phyloP scores from a whole-genome alignment of 1,284 basidiomycete genomes.

The Melampsora occidentalis region DNA sequence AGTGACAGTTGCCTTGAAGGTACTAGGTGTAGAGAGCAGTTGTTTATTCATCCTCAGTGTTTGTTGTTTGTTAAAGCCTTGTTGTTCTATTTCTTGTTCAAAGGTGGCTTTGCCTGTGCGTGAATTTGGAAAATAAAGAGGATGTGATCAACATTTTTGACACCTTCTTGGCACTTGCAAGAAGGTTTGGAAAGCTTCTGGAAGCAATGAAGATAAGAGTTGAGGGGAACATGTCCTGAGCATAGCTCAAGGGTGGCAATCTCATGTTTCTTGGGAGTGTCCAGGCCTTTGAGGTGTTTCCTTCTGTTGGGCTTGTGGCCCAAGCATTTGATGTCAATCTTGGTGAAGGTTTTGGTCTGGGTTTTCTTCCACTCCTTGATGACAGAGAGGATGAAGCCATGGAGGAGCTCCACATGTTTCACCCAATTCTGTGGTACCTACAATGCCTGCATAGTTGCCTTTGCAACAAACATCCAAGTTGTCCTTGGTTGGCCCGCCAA shows the following conservation, averaged over 20 bases:
- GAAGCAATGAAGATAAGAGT: neutral
- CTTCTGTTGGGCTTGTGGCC: neutral
- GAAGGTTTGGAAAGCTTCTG: neutral
- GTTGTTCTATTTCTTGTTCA: no score
- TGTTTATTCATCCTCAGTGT: no score
- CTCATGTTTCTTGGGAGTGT: neutral
- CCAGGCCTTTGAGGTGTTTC: neutral
- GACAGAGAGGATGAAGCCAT: no score
- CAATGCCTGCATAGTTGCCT: no score
- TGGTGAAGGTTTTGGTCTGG: neutral
- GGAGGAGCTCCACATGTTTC: no score
- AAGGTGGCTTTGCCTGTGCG: no score
- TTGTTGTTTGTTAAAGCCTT: no score
- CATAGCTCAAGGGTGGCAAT: neutral
- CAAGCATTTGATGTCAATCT: neutral
- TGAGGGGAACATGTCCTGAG: conserved; percentile 7
- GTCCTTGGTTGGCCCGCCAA: no score
- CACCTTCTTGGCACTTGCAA: neutral
- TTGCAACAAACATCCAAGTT: no score
- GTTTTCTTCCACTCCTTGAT: neutral
- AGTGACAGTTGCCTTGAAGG: no score
- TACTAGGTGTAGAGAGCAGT: no score
- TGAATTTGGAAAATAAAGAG: neutral
- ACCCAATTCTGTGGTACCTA: no score
- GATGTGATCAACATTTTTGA: neutral